Evolutionary conservation across 2,329 filamentous ascomycete species (phyloP), one percentile per base, ranked within the genome.

Genomic region (Rutstroemia sp.): DNA sequence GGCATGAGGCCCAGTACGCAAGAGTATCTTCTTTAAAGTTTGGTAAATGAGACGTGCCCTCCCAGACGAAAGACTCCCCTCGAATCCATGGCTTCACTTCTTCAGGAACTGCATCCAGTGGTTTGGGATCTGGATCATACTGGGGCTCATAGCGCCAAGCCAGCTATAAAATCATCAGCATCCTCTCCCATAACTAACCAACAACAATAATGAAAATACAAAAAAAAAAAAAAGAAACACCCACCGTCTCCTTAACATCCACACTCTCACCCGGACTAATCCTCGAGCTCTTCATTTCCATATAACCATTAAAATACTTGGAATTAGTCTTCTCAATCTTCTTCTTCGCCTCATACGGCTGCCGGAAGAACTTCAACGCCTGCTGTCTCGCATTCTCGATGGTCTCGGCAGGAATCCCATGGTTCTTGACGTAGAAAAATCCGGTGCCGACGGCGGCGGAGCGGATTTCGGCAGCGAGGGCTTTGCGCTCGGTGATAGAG

Each of bases 1-100:
- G 70, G 39, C 77, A 78, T 6, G 71, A 67, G 19, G 69, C 65
- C 72, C 76, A 81, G 63, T 82, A 80, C 1, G 61, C 61, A 8
- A 79, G 61, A 2, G 75, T 68, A 16, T 75, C 73, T 0, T 72
- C 60, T 60, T 77, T 76, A 68, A 83, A 81, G 5, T 66, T 64
- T 10, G 76, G 75, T 0, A 80, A 58, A 57, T 79, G 74, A 1
- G 66, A 63, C 1, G 78, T 81, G 12, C 70, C 72, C 44, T 77
- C 71, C 78, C 79, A 83, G 16, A 79, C 72, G 45, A 77, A 79
- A 2, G 78, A 73, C 58, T 82, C 78, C 3, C 71, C 71, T 2
- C 73, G 68, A 4, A 81, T 70, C 60, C 70, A 73, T 5, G 65
- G 62, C 23, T 69, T 71, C 7, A 76, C 72, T 4, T 78, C 69